Evolutionary conservation across 768 basidiomycete genomes (phyloP).

Genomic region (Termitomyces sp.): DNA sequence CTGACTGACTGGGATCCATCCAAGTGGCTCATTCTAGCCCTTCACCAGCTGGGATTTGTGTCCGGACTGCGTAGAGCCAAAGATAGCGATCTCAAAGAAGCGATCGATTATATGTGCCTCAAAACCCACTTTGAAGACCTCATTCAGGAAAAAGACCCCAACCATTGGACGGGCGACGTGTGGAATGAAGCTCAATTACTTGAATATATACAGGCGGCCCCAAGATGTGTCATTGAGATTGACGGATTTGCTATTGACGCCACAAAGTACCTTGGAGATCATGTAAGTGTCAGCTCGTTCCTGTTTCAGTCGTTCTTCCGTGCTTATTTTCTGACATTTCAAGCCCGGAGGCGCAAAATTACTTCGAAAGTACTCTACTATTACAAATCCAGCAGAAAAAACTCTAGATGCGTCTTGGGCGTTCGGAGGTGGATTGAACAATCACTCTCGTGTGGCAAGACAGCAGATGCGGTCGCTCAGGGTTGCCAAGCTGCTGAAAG

Average conservation of each 20-base stretch:
- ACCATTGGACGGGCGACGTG: neutral
- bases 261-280: slow-evolving; percentile 59
- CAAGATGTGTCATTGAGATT: slow-evolving; percentile 52
- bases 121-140: neutral
- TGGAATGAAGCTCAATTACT: slow-evolving; percentile 42
- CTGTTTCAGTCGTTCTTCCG: neutral
- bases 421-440: slow-evolving; percentile 72
- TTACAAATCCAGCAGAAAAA: slow-evolving; percentile 10
- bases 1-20: slow-evolving; percentile 74
- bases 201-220: slow-evolving; percentile 29
- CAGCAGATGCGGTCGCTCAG: slow-evolving; percentile 47
- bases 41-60: slow-evolving; percentile 49
- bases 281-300: slow-evolving; percentile 47
- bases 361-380: neutral
- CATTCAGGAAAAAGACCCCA: neutral
- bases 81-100: slow-evolving; percentile 2
- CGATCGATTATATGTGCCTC: neutral
- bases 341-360: slow-evolving; percentile 1
- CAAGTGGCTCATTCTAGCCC: slow-evolving; percentile 68
- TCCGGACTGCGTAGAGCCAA: slow-evolving; percentile 30
- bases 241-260: slow-evolving; percentile 63
- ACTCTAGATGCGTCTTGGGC: slow-evolving; percentile 55
- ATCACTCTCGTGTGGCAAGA: slow-evolving; percentile 61
- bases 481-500: slow-evolving; percentile 39
- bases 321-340: neutral